These are phyloP conservation scores for Aspergillus fumigatus DNA, from an alignment of 2,329 filamentous ascomycete species.

Conservation along the genomic window DNA sequence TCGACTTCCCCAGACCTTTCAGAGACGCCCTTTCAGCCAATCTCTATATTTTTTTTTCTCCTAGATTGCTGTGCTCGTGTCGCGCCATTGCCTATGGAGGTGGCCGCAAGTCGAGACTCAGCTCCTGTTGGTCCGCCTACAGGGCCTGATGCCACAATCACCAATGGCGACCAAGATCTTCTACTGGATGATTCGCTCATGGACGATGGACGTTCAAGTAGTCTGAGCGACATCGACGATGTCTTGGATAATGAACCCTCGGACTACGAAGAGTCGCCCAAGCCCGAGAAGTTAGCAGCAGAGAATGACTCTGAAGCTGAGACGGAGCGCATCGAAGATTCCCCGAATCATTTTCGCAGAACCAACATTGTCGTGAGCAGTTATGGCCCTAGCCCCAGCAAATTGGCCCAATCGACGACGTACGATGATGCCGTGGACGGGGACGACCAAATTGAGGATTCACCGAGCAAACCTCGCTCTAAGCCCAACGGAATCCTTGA, in stretches of 20 bases:
- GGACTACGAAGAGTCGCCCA: slow-evolving; percentile 46
- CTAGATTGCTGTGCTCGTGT: slow-evolving; percentile 3
- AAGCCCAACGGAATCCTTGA: slow-evolving; percentile 28
- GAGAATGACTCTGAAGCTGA: slow-evolving; percentile 79
- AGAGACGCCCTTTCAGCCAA: background rate
- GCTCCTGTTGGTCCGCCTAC: slow-evolving; percentile 31
- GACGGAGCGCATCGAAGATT: slow-evolving; percentile 86
- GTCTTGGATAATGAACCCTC: slow-evolving; percentile 61
- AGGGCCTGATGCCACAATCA: slow-evolving; percentile 28
- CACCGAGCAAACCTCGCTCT: slow-evolving; percentile 36
- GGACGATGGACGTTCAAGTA: slow-evolving; percentile 77
- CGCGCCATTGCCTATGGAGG: slow-evolving; percentile 32
- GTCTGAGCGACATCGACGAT: slow-evolving; percentile 87
- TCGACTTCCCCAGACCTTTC: background rate
- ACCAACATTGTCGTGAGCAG: slow-evolving; percentile 59
- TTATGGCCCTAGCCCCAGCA: slow-evolving; percentile 68
- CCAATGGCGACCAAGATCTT: slow-evolving; percentile 35
- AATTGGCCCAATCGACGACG: slow-evolving; percentile 59
- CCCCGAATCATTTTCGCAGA: slow-evolving; percentile 65
- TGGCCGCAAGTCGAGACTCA: slow-evolving; percentile 34
- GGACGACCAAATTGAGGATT: slow-evolving; percentile 43
- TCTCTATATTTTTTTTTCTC: slow-evolving; percentile 1
- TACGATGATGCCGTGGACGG: slow-evolving; percentile 48
- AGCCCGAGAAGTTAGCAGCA: slow-evolving; percentile 53
- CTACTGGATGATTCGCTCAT: slow-evolving; percentile 40